phyloP scores from a whole-genome alignment of 2,329 filamentous ascomycete genomes.

The Phyllosticta capitalensis region DNA sequence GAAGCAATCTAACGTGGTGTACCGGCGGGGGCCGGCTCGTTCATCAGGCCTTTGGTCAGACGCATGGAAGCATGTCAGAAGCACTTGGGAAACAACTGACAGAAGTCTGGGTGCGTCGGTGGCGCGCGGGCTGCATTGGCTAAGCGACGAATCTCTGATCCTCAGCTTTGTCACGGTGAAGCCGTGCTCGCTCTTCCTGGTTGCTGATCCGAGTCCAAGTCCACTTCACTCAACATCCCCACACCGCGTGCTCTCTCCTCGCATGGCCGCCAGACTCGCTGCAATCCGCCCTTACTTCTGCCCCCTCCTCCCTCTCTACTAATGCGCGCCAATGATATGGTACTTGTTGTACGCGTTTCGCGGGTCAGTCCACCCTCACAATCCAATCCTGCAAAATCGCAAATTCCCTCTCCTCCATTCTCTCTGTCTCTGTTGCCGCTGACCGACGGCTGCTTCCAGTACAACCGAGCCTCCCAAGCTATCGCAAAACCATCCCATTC shows the following conservation, averaged over 20 bases:
- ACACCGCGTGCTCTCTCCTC: not conserved
- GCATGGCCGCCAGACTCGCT: not conserved
- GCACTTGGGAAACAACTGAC: not conserved
- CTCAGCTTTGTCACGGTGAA: not conserved
- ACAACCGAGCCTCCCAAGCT: conserved; percentile 66
- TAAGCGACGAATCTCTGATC: not conserved
- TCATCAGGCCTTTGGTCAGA: no score
- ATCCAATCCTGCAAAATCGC: not conserved
- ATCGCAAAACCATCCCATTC: conserved; percentile 54
- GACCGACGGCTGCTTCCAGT: conserved; percentile 33
- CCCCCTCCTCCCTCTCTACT: conserved; percentile 7
- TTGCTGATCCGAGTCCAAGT: not conserved
- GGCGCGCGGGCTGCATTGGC: not conserved
- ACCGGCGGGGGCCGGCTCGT: no score
- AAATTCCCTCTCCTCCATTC: not conserved
- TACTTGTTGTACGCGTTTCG: conserved; percentile 67
- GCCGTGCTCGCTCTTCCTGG: not conserved
- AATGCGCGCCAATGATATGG: conserved; percentile 52
- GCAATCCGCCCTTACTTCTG: not conserved
- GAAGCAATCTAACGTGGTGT: no score
- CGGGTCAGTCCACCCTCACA: conserved; percentile 48
- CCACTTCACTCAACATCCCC: not conserved
- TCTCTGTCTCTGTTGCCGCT: not conserved
- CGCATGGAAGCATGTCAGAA: not conserved
- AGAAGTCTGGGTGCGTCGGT: not conserved